Base-by-base conservation (phyloP, 768 basidiomycete species). In the Coprinopsis marcescibilis region DNA sequence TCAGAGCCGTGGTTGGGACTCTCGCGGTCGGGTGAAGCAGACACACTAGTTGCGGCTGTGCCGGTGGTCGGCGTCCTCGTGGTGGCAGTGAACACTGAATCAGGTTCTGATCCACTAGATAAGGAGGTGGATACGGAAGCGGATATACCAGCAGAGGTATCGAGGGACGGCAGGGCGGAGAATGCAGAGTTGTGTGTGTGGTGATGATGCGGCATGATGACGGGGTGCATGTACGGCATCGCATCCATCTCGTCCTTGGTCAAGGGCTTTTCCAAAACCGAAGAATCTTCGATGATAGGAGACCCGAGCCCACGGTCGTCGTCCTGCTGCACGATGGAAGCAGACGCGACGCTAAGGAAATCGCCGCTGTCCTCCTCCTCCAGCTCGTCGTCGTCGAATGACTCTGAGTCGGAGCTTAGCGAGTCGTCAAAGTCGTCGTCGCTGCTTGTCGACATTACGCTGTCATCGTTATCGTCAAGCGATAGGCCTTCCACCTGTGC, bases 181-280 rank as follows among this genome's bases (percentile, higher is more conserved):
- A 8, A 47, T 43, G 42, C 17, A 17, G 46, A 43, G 29, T 20
- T 29, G 33, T 40, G 32, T 52, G 33, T 20, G 47, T 38, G 37
- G 39, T 47, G 39, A 4, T 30, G 32, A 43, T 49, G 48, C 14
- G 48, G 48, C 25, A 34, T 35, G 24, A 49, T 59, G 21, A 76
- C 67, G 17, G 76, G 76, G 57, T 82, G 80, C 80, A 82, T 82
- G 58, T 79, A 75, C 45, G 60, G 60, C 43, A 62, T 61, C 17
- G 57, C 58, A 33, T 69, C 64, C 39, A 57, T 49, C 6, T 60
- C 39, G 21, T 57, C 57, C 45, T 66, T 58, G 27, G 52, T 53
- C 45, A 48, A 39, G 32, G 43, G 45, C 35, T 38, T 51, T 33
- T 21, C 48, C 45, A 32, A 35, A 35, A 38, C 49, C 53, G 19